phyloP scores from a whole-genome alignment of 2,329 filamentous ascomycete genomes.

The Fusarium setosum region DNA sequence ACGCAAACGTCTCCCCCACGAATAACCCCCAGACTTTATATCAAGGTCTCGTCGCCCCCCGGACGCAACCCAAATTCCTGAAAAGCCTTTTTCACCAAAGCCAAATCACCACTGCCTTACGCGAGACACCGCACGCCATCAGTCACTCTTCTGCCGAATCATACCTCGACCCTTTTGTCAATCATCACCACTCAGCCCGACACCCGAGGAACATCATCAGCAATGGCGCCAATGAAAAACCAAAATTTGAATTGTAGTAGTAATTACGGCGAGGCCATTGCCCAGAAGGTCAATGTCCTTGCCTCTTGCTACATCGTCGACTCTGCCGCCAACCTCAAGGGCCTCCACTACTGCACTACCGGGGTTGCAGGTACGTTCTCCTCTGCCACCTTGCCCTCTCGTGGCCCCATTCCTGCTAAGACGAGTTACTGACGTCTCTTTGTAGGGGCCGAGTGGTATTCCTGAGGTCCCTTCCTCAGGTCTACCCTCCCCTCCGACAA shows the following conservation, averaged over 20 bases:
- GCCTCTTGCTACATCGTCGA: conserved; percentile 93
- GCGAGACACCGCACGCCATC: conserved; percentile 14
- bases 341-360: conserved; percentile 97
- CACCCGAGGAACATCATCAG: conserved; percentile 41
- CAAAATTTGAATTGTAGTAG: conserved; percentile 76
- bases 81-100: no score
- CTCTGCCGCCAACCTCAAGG: conserved; percentile 76
- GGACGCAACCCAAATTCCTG: conserved; percentile 8
- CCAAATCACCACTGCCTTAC: not conserved
- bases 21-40: conserved; percentile 1
- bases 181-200: conserved; percentile 30
- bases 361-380: conserved; percentile 75
- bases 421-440: conserved; percentile 28
- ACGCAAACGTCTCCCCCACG: conserved; percentile 14
- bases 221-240: conserved; percentile 78
- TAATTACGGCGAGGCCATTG: conserved; percentile 79
- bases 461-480: conserved; percentile 91
- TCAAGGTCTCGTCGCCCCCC: not conserved
- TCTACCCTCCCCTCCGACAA: conserved; percentile 85
- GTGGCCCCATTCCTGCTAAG: no score
- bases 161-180: conserved; percentile 13
- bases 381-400: not conserved
- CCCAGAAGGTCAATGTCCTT: conserved; percentile 79
- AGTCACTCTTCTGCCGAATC: conserved; percentile 21
- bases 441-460: conserved; percentile 88